These are phyloP conservation scores for Scheffersomyces quercinus DNA, from an alignment of 1,139 yeast genomes.

Conservation along the genomic window DNA sequence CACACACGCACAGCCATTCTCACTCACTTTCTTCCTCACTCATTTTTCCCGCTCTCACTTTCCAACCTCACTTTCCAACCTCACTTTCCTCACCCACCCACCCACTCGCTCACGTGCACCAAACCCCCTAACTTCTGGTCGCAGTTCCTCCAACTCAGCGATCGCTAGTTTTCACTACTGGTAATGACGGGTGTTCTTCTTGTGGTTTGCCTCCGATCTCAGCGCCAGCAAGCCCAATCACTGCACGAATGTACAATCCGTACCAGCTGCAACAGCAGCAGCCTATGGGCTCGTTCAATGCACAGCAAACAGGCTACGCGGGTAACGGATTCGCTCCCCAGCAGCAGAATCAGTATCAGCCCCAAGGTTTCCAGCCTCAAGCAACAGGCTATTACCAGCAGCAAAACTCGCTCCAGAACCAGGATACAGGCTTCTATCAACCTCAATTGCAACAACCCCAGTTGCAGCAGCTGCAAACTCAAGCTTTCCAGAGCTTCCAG, in stretches of 20 bases:
- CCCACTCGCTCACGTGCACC: too few species aligned
- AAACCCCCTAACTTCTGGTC: too few species aligned
- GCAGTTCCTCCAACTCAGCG: too few species aligned
- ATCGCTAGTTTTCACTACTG: too few species aligned
- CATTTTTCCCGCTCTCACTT: constrained; percentile 1
- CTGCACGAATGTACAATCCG: constrained; percentile 41
- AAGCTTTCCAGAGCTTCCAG: background rate
- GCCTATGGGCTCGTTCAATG: constrained; percentile 17
- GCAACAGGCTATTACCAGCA: constrained; percentile 1
- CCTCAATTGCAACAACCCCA: constrained; percentile 26
- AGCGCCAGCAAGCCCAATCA: too few species aligned
- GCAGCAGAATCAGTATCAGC: constrained; percentile 11
- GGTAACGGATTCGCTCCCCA: constrained; percentile 1
- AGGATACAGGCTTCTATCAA: constrained; percentile 22
- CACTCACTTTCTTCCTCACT: constrained; percentile 2
- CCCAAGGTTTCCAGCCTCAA: background rate
- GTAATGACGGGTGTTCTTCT: too few species aligned
- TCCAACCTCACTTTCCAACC: background rate
- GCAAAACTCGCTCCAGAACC: constrained; percentile 17
- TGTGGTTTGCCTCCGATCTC: too few species aligned
- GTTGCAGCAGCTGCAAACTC: constrained; percentile 15
- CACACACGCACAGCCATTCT: background rate
- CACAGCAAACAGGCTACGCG: constrained; percentile 13
- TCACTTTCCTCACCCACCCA: constrained; percentile 2
- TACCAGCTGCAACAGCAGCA: constrained; percentile 32